A percentile compares a stretch with the other conserved stretches of the same genome.
Conservation (phyloP, 768 basidiomycete species). For the Lactifluus echinatus region DNA sequence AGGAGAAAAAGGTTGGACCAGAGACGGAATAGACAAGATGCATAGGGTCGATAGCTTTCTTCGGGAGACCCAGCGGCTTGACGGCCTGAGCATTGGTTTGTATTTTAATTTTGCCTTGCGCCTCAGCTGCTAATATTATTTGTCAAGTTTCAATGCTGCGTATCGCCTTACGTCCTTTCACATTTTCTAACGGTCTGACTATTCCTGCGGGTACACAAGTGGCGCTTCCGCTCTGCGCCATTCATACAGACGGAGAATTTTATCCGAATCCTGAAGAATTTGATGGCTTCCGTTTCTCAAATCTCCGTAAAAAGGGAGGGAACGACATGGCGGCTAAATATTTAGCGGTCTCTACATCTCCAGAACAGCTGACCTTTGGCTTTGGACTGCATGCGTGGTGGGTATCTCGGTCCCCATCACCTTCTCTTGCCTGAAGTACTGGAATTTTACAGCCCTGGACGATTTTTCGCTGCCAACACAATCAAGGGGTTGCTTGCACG, state of each 20-base stretch:
- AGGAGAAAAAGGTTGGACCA: conserved; percentile 17
- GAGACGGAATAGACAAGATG: conserved; percentile 20
- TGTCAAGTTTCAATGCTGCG: conserved; percentile 20
- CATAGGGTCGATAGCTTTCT: conserved; percentile 24
- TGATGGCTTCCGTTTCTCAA: conserved; percentile 34
- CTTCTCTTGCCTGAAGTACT: not conserved
- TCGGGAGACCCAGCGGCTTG: conserved; percentile 21
- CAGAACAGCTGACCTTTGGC: conserved; percentile 28
- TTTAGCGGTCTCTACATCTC: conserved; percentile 24
- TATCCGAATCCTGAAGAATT: conserved; percentile 38
- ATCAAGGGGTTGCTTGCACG: conserved; percentile 24
- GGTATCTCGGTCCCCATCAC: not conserved
- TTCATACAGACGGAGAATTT: conserved; percentile 33
- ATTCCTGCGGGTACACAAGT: conserved; percentile 34
- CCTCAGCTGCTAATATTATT: not conserved
- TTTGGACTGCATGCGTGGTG: conserved; percentile 23
- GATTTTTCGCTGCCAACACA: conserved; percentile 23
- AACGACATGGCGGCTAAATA: conserved; percentile 8
- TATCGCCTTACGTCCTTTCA: conserved; percentile 23
- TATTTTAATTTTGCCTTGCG: not conserved
- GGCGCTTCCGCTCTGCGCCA: conserved; percentile 26
- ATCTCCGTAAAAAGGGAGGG: conserved; percentile 23
- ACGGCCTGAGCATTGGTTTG: conserved; percentile 5
- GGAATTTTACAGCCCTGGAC: not conserved
- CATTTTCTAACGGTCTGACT: conserved; percentile 30